A percentile compares a stretch with the other conserved stretches of the same genome.
These are phyloP conservation scores for Ambrosia trifida DNA, from an alignment of 129 eudicot species.

Conservation along the genomic window DNA sequence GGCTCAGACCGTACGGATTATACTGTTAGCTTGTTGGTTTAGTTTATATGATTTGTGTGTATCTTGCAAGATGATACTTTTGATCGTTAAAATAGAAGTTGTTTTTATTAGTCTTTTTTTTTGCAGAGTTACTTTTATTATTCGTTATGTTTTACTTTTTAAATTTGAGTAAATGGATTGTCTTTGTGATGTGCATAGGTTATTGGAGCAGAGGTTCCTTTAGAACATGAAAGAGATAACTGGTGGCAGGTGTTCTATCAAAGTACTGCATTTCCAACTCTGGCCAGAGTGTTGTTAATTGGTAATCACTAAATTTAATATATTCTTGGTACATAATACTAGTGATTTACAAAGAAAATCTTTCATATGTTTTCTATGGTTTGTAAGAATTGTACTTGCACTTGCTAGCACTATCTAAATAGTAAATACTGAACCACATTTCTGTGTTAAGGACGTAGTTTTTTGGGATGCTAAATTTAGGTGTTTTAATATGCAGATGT, in stretches of 20 bases:
- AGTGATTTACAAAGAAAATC: conserved; percentile 11
- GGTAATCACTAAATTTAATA: conserved; percentile 43
- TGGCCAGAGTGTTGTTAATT: conserved; percentile 65
- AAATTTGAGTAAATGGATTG: not conserved
- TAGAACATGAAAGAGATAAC: conserved; percentile 43
- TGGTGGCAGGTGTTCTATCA: conserved; percentile 69
- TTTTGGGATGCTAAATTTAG: conserved; percentile 29
- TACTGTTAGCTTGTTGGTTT: too few relatives aligned
- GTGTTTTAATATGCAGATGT: conserved; percentile 54
- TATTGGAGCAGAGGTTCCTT: conserved; percentile 40
- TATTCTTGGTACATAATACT: not conserved
- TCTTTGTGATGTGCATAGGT: conserved; percentile 38
- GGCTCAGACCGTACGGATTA: too few relatives aligned
- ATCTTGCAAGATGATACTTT: not conserved
- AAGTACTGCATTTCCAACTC: conserved; percentile 65
- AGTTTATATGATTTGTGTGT: not conserved
- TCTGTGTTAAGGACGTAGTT: not conserved
- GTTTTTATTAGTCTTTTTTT: not conserved
- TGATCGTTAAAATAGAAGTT: not conserved
- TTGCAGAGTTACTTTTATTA: not conserved
- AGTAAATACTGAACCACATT: not conserved
- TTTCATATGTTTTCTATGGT: not conserved
- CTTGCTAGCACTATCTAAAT: not conserved
- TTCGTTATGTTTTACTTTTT: not conserved
- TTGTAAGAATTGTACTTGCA: conserved; percentile 1